Evolutionary conservation across 2,329 filamentous ascomycete species (phyloP).

Genomic region (Albifimbria verrucaria): DNA sequence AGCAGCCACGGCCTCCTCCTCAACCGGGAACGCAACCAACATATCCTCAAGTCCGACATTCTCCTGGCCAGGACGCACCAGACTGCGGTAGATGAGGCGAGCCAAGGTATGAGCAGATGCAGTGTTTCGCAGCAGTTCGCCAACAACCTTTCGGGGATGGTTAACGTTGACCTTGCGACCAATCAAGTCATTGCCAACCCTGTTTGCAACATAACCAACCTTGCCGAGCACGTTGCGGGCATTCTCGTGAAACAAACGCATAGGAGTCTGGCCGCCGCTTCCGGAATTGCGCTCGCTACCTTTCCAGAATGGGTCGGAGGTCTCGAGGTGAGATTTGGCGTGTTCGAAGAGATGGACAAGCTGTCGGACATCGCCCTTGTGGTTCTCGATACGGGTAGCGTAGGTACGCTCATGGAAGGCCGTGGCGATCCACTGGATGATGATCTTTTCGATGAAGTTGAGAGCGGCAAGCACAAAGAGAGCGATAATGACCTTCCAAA

Average conservation of each 20-base stretch:
- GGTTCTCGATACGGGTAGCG: conserved; percentile 82
- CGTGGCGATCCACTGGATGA: conserved; percentile 92
- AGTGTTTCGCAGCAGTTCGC: conserved; percentile 71
- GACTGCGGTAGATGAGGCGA: conserved; percentile 82
- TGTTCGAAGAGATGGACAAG: conserved; percentile 60
- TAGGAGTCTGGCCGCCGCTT: conserved; percentile 74
- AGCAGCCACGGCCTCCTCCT: conserved; percentile 83
- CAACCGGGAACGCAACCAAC: conserved; percentile 71
- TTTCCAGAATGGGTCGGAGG: conserved; percentile 48
- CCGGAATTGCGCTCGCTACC: conserved; percentile 30
- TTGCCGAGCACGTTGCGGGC: conserved; percentile 74
- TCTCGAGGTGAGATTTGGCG: conserved; percentile 69
- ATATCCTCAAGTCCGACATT: conserved; percentile 78
- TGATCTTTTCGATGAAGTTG: conserved; percentile 87
- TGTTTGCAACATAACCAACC: conserved; percentile 80
- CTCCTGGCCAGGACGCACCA: conserved; percentile 70
- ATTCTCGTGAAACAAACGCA: conserved; percentile 68
- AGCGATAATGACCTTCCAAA: conserved; percentile 83
- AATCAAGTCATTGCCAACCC: conserved; percentile 88
- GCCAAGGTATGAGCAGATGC: conserved; percentile 78
- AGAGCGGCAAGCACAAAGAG: conserved; percentile 76
- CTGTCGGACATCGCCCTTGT: conserved; percentile 79
- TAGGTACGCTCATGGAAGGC: conserved; percentile 92
- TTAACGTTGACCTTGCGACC: conserved; percentile 69
- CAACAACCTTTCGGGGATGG: conserved; percentile 80